Conservation (phyloP, 2,329 filamentous ascomycete species). For the Ambrosiella xylebori region DNA sequence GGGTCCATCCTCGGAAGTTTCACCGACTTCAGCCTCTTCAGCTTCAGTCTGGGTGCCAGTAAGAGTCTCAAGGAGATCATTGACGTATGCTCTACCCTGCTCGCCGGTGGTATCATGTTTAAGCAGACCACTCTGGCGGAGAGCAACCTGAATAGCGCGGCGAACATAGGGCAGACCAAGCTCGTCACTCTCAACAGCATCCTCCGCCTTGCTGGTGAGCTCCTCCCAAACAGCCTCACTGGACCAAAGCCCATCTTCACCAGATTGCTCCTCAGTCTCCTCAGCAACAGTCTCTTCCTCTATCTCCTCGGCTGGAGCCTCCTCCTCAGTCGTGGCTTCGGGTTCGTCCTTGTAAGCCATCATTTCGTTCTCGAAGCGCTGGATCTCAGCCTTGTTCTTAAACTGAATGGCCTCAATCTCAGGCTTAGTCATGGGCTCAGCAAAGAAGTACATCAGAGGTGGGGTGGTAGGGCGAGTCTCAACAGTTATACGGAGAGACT, state of each 20-base stretch:
- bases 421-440: slow-evolving; percentile 59
- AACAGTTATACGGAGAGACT: slow-evolving; percentile 63
- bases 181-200: slow-evolving; percentile 40
- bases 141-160: slow-evolving; percentile 36
- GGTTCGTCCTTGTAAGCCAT: slow-evolving; percentile 29
- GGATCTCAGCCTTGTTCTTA: slow-evolving; percentile 43
- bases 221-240: slow-evolving; percentile 33
- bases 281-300: slow-evolving; percentile 12
- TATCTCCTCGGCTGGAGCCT: slow-evolving; percentile 12
- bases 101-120: slow-evolving; percentile 24
- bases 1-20: background rate
- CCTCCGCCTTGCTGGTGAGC: slow-evolving; percentile 36
- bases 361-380: slow-evolving; percentile 49
- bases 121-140: slow-evolving; percentile 37
- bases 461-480: slow-evolving; percentile 48
- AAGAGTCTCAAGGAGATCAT: slow-evolving; percentile 33
- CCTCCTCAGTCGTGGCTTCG: slow-evolving; percentile 2
- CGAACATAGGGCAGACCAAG: slow-evolving; percentile 33
- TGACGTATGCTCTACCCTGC: slow-evolving; percentile 31
- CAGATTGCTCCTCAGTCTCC: slow-evolving; percentile 16
- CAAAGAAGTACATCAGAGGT: slow-evolving; percentile 76
- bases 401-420: slow-evolving; percentile 61
- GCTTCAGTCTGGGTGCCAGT: slow-evolving; percentile 18
- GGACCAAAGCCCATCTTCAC: slow-evolving; percentile 9
- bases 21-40: background rate